A percentile compares a stretch with the other conserved stretches of the same genome.
Evolutionary conservation across 495 filamentous ascomycete species (phyloP).

Genomic region (Lepidopterella palustris): DNA sequence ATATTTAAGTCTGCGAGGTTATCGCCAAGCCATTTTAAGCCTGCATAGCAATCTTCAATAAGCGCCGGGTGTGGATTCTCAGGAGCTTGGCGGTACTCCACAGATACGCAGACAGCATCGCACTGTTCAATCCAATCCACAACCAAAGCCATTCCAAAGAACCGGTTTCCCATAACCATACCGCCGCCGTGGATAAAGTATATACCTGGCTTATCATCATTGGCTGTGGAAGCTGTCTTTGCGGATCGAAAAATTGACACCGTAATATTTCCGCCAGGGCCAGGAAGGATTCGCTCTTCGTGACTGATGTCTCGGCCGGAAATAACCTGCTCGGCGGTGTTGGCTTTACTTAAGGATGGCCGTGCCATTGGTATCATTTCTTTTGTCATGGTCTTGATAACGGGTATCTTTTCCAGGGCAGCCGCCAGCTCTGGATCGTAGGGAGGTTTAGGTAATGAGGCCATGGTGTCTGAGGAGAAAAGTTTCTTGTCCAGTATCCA

Average conservation of each 20-base stretch:
- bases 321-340: not conserved
- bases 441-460: not conserved
- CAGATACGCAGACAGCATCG: conserved; percentile 26
- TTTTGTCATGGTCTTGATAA: not conserved
- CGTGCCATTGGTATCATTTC: not conserved
- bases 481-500: too few relatives aligned
- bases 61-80: conserved; percentile 37
- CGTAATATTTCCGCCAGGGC: not conserved
- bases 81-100: conserved; percentile 41
- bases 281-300: not conserved
- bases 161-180: conserved; percentile 32
- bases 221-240: not conserved
- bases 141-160: conserved; percentile 16
- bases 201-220: conserved; percentile 20
- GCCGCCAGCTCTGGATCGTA: not conserved
- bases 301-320: not conserved
- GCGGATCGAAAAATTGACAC: not conserved
- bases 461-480: not conserved
- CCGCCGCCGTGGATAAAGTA: conserved; percentile 41
- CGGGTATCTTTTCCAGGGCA: not conserved
- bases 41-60: conserved; percentile 38
- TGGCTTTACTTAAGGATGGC: not conserved
- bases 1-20: conserved; percentile 38
- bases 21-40: conserved; percentile 39
- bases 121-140: conserved; percentile 24